Evolutionary conservation across 495 filamentous ascomycete species (phyloP), one percentile per base, ranked within the genome.

Genomic region (Xylaria castorea): DNA sequence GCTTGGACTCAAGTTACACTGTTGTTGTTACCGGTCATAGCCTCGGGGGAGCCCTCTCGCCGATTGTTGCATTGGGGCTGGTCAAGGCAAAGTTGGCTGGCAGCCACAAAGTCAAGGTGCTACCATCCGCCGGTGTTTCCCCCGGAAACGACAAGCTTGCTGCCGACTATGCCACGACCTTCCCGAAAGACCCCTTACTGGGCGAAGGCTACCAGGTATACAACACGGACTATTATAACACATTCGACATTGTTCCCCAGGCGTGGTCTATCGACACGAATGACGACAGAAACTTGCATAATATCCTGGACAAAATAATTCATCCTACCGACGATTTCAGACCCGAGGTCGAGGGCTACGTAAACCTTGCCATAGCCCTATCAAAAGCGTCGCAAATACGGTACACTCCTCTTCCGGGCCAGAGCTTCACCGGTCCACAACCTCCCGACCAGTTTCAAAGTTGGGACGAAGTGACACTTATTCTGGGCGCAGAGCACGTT

Each of bases 21-120:
- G 25, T 67, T 22, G 65, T 67, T 11, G 34, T 67, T n/a, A 42
- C 65, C 5, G 65, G 65, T 9, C 65, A 67, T n/a, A 67, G 65
- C 22, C 65, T 67, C n/a, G 65, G 65, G 32, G 66, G 66, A 25
- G 66, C 48, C 4, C 48, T 68, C 5, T 16, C 66, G 18, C 50
- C 66, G 1, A 30, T 42, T n/a, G 50, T 30, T 40, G 66, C 66
- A 18, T 34, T 57, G 32, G 66, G 48, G 32, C 12, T 68, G 66
- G 25, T 4, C 1, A 25, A 38, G 22, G 18, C 48, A 8, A 8
- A 57, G 11, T 34, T 55, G 66, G 5, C 8, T 57, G 11, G 34
- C 12, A 1, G 18, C 18, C 18, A 42, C 50, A 16, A 7, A 2
- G 11, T 68, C n/a, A 55, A 68, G 22, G 66, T 68, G 11, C 50